phyloP scores from a whole-genome alignment of 2,329 filamentous ascomycete species.

The Ceratocystis huliohia region DNA sequence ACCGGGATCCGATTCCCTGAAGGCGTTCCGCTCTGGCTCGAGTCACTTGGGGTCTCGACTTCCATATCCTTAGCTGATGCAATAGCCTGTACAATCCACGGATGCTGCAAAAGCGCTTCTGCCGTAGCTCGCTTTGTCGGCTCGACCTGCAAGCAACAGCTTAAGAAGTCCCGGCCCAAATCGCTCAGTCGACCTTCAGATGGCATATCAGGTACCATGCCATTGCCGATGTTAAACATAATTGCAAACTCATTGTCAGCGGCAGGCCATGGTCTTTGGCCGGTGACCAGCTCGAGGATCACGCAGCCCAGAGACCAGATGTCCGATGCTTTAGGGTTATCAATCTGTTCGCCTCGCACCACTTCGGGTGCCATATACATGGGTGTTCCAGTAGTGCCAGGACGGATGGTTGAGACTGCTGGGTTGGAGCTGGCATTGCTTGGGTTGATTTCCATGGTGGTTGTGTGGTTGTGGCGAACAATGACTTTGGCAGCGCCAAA shows the following conservation, averaged over 20 bases:
- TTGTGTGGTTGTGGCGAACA: conserved; percentile 43
- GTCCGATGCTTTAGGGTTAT: conserved; percentile 72
- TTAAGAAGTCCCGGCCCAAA: conserved; percentile 75
- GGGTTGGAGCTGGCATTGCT: conserved; percentile 48
- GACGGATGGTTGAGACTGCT: neutral
- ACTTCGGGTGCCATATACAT: conserved; percentile 99
- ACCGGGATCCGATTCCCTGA: neutral
- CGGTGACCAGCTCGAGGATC: conserved; percentile 94
- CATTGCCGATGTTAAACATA: conserved; percentile 99
- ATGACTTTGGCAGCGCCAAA: conserved; percentile 81
- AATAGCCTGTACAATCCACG: conserved; percentile 57
- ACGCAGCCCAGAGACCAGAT: conserved; percentile 96
- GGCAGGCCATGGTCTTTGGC: conserved; percentile 82
- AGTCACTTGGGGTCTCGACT: conserved; percentile 49
- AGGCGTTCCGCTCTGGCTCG: conserved; percentile 26
- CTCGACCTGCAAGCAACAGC: conserved; percentile 74
- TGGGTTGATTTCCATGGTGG: conserved; percentile 49
- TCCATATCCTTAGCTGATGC: conserved; percentile 54
- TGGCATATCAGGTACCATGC: conserved; percentile 80
- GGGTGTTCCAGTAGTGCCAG: conserved; percentile 77
- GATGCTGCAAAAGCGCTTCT: conserved; percentile 81
- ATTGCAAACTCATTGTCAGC: conserved; percentile 99
- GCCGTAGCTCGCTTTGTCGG: conserved; percentile 67
- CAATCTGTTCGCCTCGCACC: conserved; percentile 63
- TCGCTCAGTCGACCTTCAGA: conserved; percentile 70